Evolutionary conservation across 257 asterid species (phyloP).

Genomic region (Henckelia pumila): DNA sequence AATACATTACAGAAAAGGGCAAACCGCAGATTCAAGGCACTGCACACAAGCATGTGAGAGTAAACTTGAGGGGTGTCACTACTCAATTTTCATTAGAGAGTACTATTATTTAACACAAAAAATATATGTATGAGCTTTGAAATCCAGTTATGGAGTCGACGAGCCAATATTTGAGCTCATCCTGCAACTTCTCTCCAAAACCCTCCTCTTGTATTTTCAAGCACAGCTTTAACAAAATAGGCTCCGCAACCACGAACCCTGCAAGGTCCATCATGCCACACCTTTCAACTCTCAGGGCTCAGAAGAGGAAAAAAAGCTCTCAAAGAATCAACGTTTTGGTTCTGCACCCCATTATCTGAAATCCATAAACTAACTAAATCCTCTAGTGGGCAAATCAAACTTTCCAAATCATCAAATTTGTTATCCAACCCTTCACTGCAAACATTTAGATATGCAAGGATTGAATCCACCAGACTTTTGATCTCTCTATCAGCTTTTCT

Average conservation of each 20-base stretch:
- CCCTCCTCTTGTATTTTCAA: conserved; percentile 44
- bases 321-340: conserved; percentile 27
- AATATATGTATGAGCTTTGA: conserved; percentile 45
- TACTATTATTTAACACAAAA: conserved; percentile 33
- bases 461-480: conserved; percentile 45
- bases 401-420: conserved; percentile 31
- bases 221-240: conserved; percentile 55
- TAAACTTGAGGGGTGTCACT: background rate
- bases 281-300: conserved; percentile 37
- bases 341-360: conserved; percentile 28
- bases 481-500: conserved; percentile 45
- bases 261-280: conserved; percentile 47
- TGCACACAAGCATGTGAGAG: background rate
- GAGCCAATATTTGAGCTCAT: conserved; percentile 54
- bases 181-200: conserved; percentile 38
- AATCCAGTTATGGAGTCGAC: conserved; percentile 55
- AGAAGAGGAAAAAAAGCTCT: conserved; percentile 56
- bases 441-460: conserved; percentile 47
- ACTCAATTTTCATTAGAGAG: conserved; percentile 19
- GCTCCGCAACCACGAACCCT: conserved; percentile 57
- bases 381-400: conserved; percentile 37
- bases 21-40: background rate
- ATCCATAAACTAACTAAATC: conserved; percentile 57
- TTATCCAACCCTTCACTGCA: conserved; percentile 43
- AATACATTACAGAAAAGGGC: background rate